A percentile compares a stretch with the other conserved stretches of the same genome.
phyloP scores from a whole-genome alignment of 345 rosid species.

The Leavenworthia alabamica region DNA sequence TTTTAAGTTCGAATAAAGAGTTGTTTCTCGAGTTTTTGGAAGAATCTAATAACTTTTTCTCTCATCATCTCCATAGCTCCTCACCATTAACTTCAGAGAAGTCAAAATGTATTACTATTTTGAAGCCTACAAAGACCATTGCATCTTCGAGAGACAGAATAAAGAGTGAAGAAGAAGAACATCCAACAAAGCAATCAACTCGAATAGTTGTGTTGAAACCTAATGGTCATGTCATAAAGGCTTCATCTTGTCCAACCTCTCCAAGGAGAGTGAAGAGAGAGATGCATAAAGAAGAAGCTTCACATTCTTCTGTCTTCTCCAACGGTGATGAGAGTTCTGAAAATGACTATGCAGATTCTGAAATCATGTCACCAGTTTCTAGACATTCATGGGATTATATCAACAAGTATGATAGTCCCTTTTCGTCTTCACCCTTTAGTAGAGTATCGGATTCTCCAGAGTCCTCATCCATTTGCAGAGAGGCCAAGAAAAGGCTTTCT shows the following conservation, averaged over 20 bases:
- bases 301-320: constrained; percentile 65
- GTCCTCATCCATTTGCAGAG: constrained; percentile 70
- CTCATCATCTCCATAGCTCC: constrained; percentile 44
- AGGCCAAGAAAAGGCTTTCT: constrained; percentile 55
- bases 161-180: constrained; percentile 38
- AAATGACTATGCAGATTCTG: constrained; percentile 60
- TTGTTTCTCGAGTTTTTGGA: constrained; percentile 70
- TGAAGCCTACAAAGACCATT: constrained; percentile 62
- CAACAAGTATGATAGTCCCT: constrained; percentile 61
- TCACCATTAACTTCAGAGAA: constrained; percentile 44
- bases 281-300: constrained; percentile 51
- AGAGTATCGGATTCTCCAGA: constrained; percentile 75
- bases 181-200: constrained; percentile 48
- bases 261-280: constrained; percentile 43
- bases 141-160: constrained; percentile 37
- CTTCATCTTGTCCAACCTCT: constrained; percentile 47
- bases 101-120: constrained; percentile 70
- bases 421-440: constrained; percentile 65
- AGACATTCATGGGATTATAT: constrained; percentile 85
- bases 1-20: constrained; percentile 72
- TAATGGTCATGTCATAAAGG: constrained; percentile 39
- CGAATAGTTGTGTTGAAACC: constrained; percentile 87
- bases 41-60: constrained; percentile 64
- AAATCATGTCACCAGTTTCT: constrained; percentile 67
- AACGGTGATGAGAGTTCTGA: constrained; percentile 85